Conservation (phyloP, 208 protist genomes). For the Trypanosoma congolense region DNA sequence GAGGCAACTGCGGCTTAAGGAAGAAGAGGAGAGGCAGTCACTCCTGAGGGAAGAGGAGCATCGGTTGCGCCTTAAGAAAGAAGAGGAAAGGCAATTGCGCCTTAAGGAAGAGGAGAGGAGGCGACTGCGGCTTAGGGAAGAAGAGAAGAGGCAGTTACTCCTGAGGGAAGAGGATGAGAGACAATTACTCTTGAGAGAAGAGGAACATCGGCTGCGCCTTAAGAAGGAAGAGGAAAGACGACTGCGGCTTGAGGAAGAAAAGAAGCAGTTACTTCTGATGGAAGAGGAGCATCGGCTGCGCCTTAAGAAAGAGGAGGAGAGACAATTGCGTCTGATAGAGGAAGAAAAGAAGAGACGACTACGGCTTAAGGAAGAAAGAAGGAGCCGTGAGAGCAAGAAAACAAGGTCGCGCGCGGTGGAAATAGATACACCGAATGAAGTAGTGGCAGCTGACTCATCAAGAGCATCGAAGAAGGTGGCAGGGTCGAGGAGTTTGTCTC, state of each 20-base stretch:
- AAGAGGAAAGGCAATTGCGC: too few relatives aligned
- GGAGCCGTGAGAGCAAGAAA: too few relatives aligned
- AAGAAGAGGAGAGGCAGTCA: background rate
- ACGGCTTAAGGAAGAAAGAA: background rate
- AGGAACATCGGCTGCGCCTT: too few relatives aligned
- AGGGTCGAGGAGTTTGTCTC: background rate
- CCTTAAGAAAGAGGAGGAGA: background rate
- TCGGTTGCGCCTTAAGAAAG: background rate
- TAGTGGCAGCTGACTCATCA: too few relatives aligned
- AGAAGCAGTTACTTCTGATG: background rate
- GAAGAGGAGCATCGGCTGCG: background rate
- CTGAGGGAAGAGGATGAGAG: constrained; percentile 1
- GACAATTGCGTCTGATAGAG: background rate
- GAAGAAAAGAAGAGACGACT: background rate
- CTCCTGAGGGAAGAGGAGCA: background rate
- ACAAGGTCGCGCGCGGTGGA: too few relatives aligned
- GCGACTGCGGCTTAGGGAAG: background rate
- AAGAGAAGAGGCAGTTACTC: background rate
- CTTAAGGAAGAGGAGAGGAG: background rate
- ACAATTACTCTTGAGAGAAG: background rate
- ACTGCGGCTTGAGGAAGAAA: background rate
- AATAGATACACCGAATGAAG: too few relatives aligned
- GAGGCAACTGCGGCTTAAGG: background rate
- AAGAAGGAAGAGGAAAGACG: background rate
- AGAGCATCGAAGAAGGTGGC: too few relatives aligned